phyloP scores from a whole-genome alignment of 2,329 filamentous ascomycete species.

The Arthrobotrys pseudoclavata region DNA sequence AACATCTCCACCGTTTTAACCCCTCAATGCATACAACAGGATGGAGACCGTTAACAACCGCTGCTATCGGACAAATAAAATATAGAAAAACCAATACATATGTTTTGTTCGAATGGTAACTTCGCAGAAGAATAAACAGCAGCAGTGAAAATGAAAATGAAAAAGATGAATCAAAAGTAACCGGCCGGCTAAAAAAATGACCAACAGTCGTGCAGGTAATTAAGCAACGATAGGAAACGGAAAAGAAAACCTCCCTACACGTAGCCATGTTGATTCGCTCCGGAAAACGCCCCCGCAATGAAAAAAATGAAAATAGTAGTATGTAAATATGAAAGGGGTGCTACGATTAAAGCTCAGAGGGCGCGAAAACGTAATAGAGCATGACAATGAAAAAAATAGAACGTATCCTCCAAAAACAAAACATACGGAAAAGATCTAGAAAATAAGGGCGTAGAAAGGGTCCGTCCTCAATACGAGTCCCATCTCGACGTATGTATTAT shows the following conservation, averaged over 20 bases:
- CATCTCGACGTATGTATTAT: not conserved
- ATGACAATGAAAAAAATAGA: not conserved
- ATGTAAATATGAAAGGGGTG: not conserved
- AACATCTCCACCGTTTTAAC: no score
- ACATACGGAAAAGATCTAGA: not conserved
- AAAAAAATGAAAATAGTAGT: not conserved
- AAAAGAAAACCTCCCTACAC: conserved; percentile 5
- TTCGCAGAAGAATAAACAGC: no score
- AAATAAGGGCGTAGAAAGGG: not conserved
- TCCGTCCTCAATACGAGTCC: no score
- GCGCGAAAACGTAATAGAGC: not conserved
- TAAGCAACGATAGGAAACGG: not conserved
- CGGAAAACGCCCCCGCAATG: conserved; percentile 32
- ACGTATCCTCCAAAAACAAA: not conserved
- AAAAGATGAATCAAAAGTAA: not conserved
- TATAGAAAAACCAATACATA: not conserved
- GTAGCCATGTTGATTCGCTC: conserved; percentile 1
- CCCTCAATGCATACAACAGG: no score
- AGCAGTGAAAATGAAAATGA: no score
- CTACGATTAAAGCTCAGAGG: not conserved
- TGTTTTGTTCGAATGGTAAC: not conserved
- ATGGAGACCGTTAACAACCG: no score
- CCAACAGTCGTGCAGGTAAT: not conserved
- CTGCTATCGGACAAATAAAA: not conserved
- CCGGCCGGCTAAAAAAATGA: conserved; percentile 10